These are phyloP conservation scores for Aurantiochytrium sp. DNA, from an alignment of 108 stramenopile genomes.

Conservation along the genomic window DNA sequence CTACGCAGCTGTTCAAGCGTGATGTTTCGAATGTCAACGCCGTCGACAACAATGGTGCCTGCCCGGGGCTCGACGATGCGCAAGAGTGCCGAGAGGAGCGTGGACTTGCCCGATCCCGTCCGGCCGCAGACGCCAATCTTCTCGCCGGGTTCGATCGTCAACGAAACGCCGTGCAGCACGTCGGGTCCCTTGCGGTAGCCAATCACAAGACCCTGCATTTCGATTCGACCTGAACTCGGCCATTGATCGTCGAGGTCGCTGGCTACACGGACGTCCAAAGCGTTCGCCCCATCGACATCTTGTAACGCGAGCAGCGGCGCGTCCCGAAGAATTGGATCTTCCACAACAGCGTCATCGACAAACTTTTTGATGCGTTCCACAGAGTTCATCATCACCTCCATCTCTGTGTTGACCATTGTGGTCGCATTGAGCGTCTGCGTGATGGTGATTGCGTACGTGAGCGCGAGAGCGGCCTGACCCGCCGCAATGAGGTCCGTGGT, in stretches of 20 bases:
- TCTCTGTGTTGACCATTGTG: slow-evolving; percentile 77
- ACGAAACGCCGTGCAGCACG: slow-evolving; percentile 37
- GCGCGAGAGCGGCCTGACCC: slow-evolving; percentile 70
- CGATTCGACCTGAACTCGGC: slow-evolving; percentile 67
- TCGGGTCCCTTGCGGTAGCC: slow-evolving; percentile 67
- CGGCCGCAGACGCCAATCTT: slow-evolving; percentile 50
- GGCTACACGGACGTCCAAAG: not conserved
- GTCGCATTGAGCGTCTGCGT: slow-evolving; percentile 80
- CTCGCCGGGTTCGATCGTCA: slow-evolving; percentile 24
- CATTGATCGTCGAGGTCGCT: slow-evolving; percentile 46
- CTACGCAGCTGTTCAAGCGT: slow-evolving; percentile 65
- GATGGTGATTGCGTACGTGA: slow-evolving; percentile 74
- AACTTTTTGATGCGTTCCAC: slow-evolving; percentile 11
- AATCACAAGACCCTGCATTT: slow-evolving; percentile 58
- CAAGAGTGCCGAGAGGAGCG: slow-evolving; percentile 71
- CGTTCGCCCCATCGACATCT: not conserved
- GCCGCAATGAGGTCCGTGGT: not conserved
- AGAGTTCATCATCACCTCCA: slow-evolving; percentile 56
- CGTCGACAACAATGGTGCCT: slow-evolving; percentile 73
- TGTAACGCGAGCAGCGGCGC: not conserved
- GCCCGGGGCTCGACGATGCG: slow-evolving; percentile 70
- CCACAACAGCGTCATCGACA: not conserved
- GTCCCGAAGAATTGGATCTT: not conserved
- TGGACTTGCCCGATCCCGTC: slow-evolving; percentile 57
- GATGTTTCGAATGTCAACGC: slow-evolving; percentile 63